These are phyloP conservation scores for Hypoxylon subgilvum DNA, from an alignment of 495 filamentous ascomycete species.

Conservation along the genomic window DNA sequence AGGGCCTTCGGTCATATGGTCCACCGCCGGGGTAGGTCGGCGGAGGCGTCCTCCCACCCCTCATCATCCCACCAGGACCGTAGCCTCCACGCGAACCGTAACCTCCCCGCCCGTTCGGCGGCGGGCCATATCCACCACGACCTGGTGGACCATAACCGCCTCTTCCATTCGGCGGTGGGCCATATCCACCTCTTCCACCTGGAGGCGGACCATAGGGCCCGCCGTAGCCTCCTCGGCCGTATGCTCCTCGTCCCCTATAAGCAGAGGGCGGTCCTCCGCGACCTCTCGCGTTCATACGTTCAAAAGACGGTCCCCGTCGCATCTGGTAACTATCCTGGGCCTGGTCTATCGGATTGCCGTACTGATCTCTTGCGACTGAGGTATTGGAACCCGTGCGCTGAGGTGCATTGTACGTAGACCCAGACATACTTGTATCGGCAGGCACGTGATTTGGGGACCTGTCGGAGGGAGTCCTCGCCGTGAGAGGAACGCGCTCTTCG, in stretches of 20 bases:
- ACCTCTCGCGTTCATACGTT: slow-evolving; percentile 63
- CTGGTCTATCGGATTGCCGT: slow-evolving; percentile 66
- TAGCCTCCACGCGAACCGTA: slow-evolving; percentile 62
- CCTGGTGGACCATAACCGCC: slow-evolving; percentile 49
- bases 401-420: slow-evolving; percentile 36
- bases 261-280: slow-evolving; percentile 58
- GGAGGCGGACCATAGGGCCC: slow-evolving; percentile 36
- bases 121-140: slow-evolving; percentile 49
- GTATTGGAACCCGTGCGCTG: slow-evolving; percentile 38
- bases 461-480: slow-evolving; percentile 64
- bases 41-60: slow-evolving; percentile 64
- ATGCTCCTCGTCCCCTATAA: slow-evolving; percentile 61
- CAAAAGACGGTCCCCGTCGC: slow-evolving; percentile 66
- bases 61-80: slow-evolving; percentile 55
- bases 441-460: slow-evolving; percentile 49
- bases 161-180: slow-evolving; percentile 47
- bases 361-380: slow-evolving; percentile 65
- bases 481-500: slow-evolving; percentile 86
- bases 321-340: slow-evolving; percentile 56
- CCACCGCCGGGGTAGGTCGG: slow-evolving; percentile 54
- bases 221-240: slow-evolving; percentile 40
- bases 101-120: slow-evolving; percentile 45
- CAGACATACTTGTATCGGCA: slow-evolving; percentile 46
- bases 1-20: slow-evolving; percentile 54
- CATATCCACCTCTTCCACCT: slow-evolving; percentile 53